Percentiles rank a stretch among this genome's conserved stretches.
These are phyloP conservation scores for Alternaria incomplexa DNA, from an alignment of 2,329 filamentous ascomycete genomes.

Conservation along the genomic window DNA sequence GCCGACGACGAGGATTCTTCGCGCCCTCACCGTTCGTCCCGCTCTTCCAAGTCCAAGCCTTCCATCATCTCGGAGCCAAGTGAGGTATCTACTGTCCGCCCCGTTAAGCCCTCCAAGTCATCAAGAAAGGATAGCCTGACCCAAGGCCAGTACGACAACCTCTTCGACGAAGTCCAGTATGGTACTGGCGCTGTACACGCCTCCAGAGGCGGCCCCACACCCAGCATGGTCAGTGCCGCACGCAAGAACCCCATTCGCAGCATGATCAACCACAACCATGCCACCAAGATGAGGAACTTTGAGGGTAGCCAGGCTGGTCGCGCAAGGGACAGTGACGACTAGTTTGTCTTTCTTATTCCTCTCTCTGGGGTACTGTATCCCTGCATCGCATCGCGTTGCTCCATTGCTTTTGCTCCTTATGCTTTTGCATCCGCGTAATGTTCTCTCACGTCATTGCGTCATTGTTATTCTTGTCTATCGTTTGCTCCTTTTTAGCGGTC, in stretches of 20 bases:
- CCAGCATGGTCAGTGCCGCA: conserved; percentile 45
- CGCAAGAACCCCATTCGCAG: conserved; percentile 44
- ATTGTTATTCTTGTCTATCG: background rate
- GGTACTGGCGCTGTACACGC: conserved; percentile 42
- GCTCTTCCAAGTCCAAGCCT: conserved; percentile 15
- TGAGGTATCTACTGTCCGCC: conserved; percentile 44
- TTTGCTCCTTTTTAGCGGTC: background rate
- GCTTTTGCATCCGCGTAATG: background rate
- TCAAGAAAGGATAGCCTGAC: conserved; percentile 42
- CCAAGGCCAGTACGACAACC: conserved; percentile 34
- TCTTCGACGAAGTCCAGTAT: conserved; percentile 38
- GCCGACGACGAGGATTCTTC: conserved; percentile 24
- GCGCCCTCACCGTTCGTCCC: conserved; percentile 24
- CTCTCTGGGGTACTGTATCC: background rate
- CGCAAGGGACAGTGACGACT: background rate
- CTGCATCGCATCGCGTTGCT: background rate
- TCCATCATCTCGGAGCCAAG: conserved; percentile 41
- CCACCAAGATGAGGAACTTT: conserved; percentile 41
- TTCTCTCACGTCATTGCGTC: background rate
- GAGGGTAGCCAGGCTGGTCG: conserved; percentile 19
- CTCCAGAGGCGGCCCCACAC: conserved; percentile 40
- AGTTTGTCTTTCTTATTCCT: background rate
- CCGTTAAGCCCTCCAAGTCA: conserved; percentile 25
- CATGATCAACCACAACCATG: conserved; percentile 42
- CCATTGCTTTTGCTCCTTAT: background rate